Conservation (phyloP, 1,139 yeast species). For the Candida dubliniensis region DNA sequence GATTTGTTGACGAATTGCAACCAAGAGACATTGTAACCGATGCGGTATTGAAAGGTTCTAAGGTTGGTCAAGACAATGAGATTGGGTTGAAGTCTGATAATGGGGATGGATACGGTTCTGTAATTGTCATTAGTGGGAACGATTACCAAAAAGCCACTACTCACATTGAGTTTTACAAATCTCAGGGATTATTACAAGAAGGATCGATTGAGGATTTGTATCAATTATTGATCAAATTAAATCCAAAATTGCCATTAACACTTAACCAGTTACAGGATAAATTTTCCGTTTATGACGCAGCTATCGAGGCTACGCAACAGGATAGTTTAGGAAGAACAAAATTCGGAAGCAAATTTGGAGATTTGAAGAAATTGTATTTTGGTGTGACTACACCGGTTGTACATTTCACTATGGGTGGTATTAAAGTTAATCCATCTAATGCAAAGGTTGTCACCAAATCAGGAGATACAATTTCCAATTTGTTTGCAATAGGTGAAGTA, state of each 20-base stretch:
- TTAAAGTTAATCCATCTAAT: constrained; percentile 24
- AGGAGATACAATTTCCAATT: constrained; percentile 21
- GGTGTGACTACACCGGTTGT: constrained; percentile 41
- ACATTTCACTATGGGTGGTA: constrained; percentile 44
- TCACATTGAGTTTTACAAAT: constrained; percentile 33
- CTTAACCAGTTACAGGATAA: constrained; percentile 13
- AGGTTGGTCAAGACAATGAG: constrained; percentile 12
- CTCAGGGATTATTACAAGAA: constrained; percentile 26
- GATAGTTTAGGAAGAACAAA: constrained; percentile 23
- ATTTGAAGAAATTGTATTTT: constrained; percentile 19
- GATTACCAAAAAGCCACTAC: constrained; percentile 29
- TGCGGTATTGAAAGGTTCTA: constrained; percentile 25
- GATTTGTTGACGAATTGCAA: constrained; percentile 37
- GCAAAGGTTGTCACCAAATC: constrained; percentile 25
- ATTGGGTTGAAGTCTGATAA: constrained; percentile 12
- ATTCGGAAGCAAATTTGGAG: constrained; percentile 22
- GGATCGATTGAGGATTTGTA: constrained; percentile 26
- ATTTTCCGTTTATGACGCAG: constrained; percentile 16
- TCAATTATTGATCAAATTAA: constrained; percentile 15
- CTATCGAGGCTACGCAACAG: constrained; percentile 8
- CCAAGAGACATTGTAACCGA: constrained; percentile 36
- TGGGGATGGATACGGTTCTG: constrained; percentile 20
- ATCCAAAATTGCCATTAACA: constrained; percentile 15
- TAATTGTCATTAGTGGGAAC: constrained; percentile 25
- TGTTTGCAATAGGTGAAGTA: constrained; percentile 41